These are phyloP conservation scores for Acacia acuminata DNA, from an alignment of 306 rosid species.

Conservation along the genomic window DNA sequence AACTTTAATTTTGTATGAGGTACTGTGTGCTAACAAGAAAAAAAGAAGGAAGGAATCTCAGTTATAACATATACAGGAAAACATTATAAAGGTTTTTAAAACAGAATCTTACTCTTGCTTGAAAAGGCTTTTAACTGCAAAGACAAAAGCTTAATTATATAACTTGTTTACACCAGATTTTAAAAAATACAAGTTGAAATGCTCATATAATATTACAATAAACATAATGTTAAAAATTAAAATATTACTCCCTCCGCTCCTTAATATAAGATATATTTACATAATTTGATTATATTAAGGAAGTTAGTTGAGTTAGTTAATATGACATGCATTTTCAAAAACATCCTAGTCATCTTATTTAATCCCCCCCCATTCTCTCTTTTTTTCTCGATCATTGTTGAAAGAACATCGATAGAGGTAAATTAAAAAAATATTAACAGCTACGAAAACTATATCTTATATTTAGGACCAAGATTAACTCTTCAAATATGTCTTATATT, in stretches of 20 bases:
- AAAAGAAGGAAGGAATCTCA: not conserved
- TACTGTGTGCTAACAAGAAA: not conserved
- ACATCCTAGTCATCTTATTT: no score
- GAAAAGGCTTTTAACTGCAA: constrained; percentile 5
- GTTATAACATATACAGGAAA: not conserved
- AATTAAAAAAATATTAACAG: no score
- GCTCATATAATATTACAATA: constrained; percentile 7
- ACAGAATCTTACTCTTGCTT: not conserved
- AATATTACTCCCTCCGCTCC: not conserved
- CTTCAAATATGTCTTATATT: no score
- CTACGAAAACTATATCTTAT: no score
- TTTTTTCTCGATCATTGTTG: no score
- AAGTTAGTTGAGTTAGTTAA: no score
- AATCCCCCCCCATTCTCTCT: no score
- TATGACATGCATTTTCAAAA: no score
- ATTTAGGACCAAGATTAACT: no score
- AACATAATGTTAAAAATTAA: not conserved
- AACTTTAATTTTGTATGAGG: not conserved
- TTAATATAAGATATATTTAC: no score
- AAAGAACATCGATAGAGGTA: no score
- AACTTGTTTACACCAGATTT: not conserved
- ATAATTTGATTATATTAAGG: no score
- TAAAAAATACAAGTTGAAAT: not conserved
- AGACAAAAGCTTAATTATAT: not conserved
- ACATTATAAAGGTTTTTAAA: not conserved